Base-by-base conservation (phyloP, 2,329 filamentous ascomycete genomes). In the Xylaria multiplex region DNA sequence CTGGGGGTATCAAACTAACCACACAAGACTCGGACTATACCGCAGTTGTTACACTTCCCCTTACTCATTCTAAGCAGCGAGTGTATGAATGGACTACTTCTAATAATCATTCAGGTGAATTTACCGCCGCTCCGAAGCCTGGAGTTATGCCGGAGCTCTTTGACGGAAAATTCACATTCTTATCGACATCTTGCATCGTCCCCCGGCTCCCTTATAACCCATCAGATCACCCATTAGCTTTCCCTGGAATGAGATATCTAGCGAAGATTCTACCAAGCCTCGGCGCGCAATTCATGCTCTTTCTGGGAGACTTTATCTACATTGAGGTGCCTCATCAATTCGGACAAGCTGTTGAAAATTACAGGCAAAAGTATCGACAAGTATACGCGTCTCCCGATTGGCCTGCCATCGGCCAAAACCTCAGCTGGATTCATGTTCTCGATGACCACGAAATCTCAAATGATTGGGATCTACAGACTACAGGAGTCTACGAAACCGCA, bases 381-480 rank as follows among this genome's bases (percentile, higher is more conserved):
- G 90, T 97, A n/a, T 99, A 99, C 75, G 91, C 93, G 0, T 97
- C 94, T 2, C 95, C 95, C 0, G 95, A 97, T 70, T 99, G 96
- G 96, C 83, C 87, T 0, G 82, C 88, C 0, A 89, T 92, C 11
- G 88, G 88, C 0, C 85, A 91, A 71, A 90, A 93, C 62, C 82
- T 98, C n/a, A 96, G 94, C 73, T 99, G 96, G 96, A 93, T 98
- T 50, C 96, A 99, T 75, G 94, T 97, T 2, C 86, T 97, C 6
- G 96, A 99, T 75, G 96, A 99, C 77, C 96, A 99, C 74, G 96
- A 99, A 77, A 97, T 99, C 68, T 87, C 87, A 5, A 98, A 99
- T 73, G 96, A 98, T 79, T 98, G 94, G 93, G 89, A 91, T 66
- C 84, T 86, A 19, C 96, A 95, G 76, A 90, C 87, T 14, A 93